phyloP scores from a whole-genome alignment of 805 yeast species.

The Suhomyces emberorum region DNA sequence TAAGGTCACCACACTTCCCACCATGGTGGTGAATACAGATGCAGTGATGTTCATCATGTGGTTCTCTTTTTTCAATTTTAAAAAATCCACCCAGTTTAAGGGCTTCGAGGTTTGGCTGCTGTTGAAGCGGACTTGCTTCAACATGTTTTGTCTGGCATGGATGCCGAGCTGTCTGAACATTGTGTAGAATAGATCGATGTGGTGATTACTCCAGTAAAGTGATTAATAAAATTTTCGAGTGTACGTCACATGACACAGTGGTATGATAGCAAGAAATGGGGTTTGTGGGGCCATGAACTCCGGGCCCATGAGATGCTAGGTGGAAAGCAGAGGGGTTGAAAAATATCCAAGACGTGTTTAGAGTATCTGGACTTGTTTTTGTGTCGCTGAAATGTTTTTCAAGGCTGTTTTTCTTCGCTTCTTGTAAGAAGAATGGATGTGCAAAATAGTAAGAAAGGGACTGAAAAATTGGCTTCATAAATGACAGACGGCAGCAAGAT shows the following conservation, averaged over 20 bases:
- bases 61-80: constrained; percentile 70
- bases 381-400: too few relatives aligned
- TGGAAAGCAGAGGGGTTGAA: too few relatives aligned
- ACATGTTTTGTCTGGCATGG: not conserved
- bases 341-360: too few relatives aligned
- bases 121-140: constrained; percentile 18
- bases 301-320: too few relatives aligned
- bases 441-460: too few relatives aligned
- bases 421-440: too few relatives aligned
- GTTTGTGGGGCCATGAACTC: too few relatives aligned
- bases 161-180: constrained; percentile 4
- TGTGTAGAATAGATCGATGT: not conserved
- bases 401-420: too few relatives aligned
- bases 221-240: constrained; percentile 2
- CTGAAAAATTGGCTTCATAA: too few relatives aligned
- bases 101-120: constrained; percentile 13
- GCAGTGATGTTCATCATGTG: constrained; percentile 65
- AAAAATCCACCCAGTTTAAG: constrained; percentile 78
- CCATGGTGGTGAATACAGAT: constrained; percentile 63
- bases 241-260: not conserved
- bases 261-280: not conserved
- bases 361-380: too few relatives aligned
- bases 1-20: constrained; percentile 69
- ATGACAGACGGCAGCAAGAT: too few relatives aligned
- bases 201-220: too few relatives aligned